A percentile compares a stretch with the other conserved stretches of the same genome.
These are phyloP conservation scores for Fusarium sp. DNA, from an alignment of 2,329 filamentous ascomycete species.

Conservation along the genomic window DNA sequence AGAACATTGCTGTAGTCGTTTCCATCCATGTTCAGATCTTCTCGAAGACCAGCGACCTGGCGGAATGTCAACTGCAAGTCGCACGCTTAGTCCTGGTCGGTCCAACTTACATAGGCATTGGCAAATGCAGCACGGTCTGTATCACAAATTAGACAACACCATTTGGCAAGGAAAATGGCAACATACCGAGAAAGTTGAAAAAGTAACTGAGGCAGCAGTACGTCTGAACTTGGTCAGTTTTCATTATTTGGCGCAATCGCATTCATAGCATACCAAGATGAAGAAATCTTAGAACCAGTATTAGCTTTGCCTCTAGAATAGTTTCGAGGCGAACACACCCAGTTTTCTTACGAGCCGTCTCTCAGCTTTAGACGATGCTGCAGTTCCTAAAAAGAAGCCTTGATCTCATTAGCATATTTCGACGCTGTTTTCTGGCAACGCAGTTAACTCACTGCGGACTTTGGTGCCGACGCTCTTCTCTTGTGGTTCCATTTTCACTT, in stretches of 20 bases:
- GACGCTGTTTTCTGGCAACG: not conserved
- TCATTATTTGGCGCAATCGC: rapidly evolving
- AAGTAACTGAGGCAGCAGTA: conserved; percentile 52
- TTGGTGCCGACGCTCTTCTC: not conserved
- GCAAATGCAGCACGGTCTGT: conserved; percentile 42
- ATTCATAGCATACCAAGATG: conserved; percentile 39
- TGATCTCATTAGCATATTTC: not conserved
- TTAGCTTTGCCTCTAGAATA: rapidly evolving
- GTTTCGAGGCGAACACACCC: conserved; percentile 14
- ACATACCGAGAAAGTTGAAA: conserved; percentile 53
- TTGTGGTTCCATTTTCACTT: conserved; percentile 3
- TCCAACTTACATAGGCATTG: conserved; percentile 54
- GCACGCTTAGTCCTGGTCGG: rapidly evolving
- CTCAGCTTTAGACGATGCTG: conserved; percentile 41
- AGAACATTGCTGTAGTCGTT: conserved; percentile 50
- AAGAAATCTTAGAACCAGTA: conserved; percentile 45
- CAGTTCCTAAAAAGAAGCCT: conserved; percentile 23
- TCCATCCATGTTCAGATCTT: conserved; percentile 57
- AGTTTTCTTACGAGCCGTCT: conserved; percentile 46
- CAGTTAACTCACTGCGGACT: conserved; percentile 15
- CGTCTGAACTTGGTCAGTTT: conserved; percentile 31
- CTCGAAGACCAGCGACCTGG: conserved; percentile 55
- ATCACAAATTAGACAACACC: not conserved
- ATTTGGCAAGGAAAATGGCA: not conserved
- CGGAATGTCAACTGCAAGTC: rapidly evolving